phyloP scores from a whole-genome alignment of 1,284 basidiomycete genomes.

The Heterobasidion annosum region DNA sequence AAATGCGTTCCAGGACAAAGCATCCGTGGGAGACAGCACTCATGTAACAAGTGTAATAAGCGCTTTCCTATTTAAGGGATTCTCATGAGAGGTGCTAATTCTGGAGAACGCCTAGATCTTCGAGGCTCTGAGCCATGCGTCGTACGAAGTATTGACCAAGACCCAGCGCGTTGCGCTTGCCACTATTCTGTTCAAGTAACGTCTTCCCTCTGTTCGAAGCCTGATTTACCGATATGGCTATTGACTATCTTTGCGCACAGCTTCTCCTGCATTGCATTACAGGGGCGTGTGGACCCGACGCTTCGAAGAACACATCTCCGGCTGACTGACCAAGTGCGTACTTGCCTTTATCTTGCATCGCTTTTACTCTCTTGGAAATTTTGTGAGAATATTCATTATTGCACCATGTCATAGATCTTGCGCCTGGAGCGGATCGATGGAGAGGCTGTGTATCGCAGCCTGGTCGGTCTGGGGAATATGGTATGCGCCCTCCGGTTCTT shows the following conservation, averaged over 20 bases:
- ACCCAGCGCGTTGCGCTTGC: slow-evolving; percentile 65
- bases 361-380: not conserved
- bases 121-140: slow-evolving; percentile 35
- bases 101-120: slow-evolving; percentile 35
- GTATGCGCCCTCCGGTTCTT: slow-evolving; percentile 26
- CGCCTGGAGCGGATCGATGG: slow-evolving; percentile 63
- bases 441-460: slow-evolving; percentile 78
- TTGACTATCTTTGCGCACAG: slow-evolving; percentile 29
- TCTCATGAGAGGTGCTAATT: slow-evolving; percentile 5
- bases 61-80: not conserved
- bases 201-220: slow-evolving; percentile 14
- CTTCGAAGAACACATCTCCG: slow-evolving; percentile 28
- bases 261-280: slow-evolving; percentile 50
- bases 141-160: slow-evolving; percentile 54
- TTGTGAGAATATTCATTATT: not conserved
- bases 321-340: slow-evolving; percentile 38
- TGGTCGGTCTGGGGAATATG: slow-evolving; percentile 85
- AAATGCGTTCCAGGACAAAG: slow-evolving; percentile 66
- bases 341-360: not conserved
- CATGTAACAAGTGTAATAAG: slow-evolving; percentile 45
- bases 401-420: slow-evolving; percentile 39
- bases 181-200: slow-evolving; percentile 76
- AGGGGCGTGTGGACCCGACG: slow-evolving; percentile 25
- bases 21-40: slow-evolving; percentile 28
- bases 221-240: not conserved